Evolutionary conservation across 148 eudicot species (phyloP).

Genomic region (Heliosperma pusillum): DNA sequence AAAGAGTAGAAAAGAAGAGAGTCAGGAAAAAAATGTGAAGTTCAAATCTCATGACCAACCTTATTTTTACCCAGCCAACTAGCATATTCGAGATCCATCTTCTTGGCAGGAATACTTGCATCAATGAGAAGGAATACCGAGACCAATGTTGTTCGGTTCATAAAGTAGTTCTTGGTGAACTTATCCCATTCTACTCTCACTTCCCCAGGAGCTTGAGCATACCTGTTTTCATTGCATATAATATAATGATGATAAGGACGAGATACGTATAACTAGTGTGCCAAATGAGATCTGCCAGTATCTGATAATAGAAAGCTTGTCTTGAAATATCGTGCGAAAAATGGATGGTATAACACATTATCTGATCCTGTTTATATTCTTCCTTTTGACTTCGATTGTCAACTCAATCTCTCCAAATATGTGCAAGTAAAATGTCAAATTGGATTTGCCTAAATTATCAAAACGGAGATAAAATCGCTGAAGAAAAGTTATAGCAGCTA

Average conservation of each 20-base stretch:
- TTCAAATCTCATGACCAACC: slow-evolving; percentile 41
- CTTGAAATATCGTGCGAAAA: too few relatives aligned
- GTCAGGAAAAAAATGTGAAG: not conserved
- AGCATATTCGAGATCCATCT: slow-evolving; percentile 87
- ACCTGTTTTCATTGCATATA: slow-evolving; percentile 36
- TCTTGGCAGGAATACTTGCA: slow-evolving; percentile 93
- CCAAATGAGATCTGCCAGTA: not conserved
- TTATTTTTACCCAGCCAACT: slow-evolving; percentile 96
- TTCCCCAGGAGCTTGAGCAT: slow-evolving; percentile 82
- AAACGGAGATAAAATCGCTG: too few relatives aligned
- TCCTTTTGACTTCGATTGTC: too few relatives aligned
- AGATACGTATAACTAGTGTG: too few relatives aligned
- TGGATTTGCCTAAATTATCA: too few relatives aligned
- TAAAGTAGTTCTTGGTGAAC: slow-evolving; percentile 91
- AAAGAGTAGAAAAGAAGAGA: too few relatives aligned
- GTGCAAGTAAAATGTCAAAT: too few relatives aligned
- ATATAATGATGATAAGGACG: not conserved
- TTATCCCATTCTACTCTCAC: slow-evolving; percentile 72
- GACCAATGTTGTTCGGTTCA: slow-evolving; percentile 69
- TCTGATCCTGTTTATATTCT: too few relatives aligned
- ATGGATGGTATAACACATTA: too few relatives aligned
- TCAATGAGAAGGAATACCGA: slow-evolving; percentile 93
- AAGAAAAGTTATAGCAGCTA: too few relatives aligned
- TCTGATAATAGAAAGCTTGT: not conserved
- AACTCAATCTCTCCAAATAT: too few relatives aligned